Evolutionary conservation across 306 rosid species (phyloP).

Genomic region (Datisca glomerata): DNA sequence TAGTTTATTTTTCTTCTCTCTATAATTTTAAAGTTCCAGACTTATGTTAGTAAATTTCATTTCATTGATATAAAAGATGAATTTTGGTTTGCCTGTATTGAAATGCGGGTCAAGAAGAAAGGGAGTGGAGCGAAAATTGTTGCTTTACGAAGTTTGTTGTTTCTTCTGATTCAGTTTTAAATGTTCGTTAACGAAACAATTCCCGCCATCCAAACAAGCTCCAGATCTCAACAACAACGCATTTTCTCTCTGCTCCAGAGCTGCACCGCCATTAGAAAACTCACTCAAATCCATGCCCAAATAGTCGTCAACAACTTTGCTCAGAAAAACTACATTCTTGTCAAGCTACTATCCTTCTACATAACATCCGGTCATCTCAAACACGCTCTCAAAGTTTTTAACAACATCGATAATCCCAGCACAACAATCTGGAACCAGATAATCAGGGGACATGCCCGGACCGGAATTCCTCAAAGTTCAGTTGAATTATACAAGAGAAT

Average conservation of each 20-base stretch:
- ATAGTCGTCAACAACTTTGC: constrained; percentile 32
- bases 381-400: constrained; percentile 21
- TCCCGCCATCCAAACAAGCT: constrained; percentile 19
- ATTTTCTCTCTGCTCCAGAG: constrained; percentile 29
- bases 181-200: constrained; percentile 17
- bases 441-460: constrained; percentile 32
- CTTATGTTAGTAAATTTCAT: no score
- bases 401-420: constrained; percentile 27
- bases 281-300: constrained; percentile 47
- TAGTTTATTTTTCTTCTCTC: no score
- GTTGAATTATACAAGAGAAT: constrained; percentile 29
- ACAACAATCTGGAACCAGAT: constrained; percentile 52
- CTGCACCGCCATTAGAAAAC: constrained; percentile 21
- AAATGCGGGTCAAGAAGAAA: no score
- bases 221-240: constrained; percentile 24
- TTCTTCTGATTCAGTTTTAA: no score
- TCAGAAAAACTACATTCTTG: constrained; percentile 36
- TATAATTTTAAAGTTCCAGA: no score
- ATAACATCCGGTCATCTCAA: constrained; percentile 23
- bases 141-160: no score
- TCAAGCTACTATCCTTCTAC: constrained; percentile 41
- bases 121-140: no score
- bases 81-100: no score
- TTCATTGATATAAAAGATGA: no score
- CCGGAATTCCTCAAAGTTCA: constrained; percentile 24